Base-by-base conservation (phyloP, 1,139 yeast genomes). In the Geotrichum reessii region DNA sequence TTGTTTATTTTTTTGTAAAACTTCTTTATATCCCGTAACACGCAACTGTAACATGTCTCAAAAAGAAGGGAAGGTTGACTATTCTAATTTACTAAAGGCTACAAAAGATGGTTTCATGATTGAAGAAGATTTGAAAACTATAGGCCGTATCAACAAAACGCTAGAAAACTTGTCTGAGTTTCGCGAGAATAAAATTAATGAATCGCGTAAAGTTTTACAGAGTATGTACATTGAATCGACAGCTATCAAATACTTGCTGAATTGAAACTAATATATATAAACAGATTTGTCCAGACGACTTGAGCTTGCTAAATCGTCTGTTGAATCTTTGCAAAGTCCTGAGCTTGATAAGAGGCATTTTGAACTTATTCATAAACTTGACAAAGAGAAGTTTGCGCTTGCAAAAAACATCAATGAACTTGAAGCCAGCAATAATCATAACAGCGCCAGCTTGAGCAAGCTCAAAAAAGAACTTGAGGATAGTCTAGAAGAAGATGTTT, bases 401-500 rank as follows among this genome's bases (percentile, higher is more conserved):
- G 87, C 86, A 2, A 83, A 82, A 65, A 77, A 77, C 44, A 74
- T 84, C 61, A 82, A 83, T 57, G 84, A 81, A 53, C 72, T 84
- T 58, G 86, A 83, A 60, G 76, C 81, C 63, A 72, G 78, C 40
- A 75, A 81, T 47, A 81, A 81, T 61, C 71, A 79, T 6, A 73
- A 78, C 60, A 78, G 76, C 58, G 75, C 82, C 47, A 74, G 76
- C 37, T 70, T 80, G 55, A 71, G 76, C 40, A 76, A 73, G 56
- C 68, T 83, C 55, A 72, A 73, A 24, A 76, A 75, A 21, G 73
- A 77, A 22, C 72, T 77, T n/a, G 73, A 72, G 25, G 68, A 70
- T 22, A 60, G 79, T 47, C 68, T 71, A 19, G 65, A 66, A 33
- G 71, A 73, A 17, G 71, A 73, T 49, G 65, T 64, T 12, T 55